Conservation (phyloP, 768 basidiomycete genomes). For the Paxillus rubicundulus region DNA sequence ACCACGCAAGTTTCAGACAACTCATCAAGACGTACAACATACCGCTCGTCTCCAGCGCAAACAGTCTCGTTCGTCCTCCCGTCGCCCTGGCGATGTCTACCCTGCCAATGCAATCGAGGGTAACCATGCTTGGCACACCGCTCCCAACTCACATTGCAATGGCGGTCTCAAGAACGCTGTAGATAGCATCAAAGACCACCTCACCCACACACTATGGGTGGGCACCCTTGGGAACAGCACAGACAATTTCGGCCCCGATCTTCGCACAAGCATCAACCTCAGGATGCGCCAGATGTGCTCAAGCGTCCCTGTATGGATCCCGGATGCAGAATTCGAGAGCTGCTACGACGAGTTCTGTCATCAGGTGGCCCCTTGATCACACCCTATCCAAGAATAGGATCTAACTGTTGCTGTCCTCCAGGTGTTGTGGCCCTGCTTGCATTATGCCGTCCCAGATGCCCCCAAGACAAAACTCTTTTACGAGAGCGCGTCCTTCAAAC, state of each 20-base stretch:
- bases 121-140: conserved; percentile 42
- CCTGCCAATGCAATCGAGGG: conserved; percentile 31
- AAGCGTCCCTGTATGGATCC: conserved; percentile 72
- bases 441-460: conserved; percentile 84
- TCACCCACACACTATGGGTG: conserved; percentile 57
- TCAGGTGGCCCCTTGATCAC: conserved; percentile 45
- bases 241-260: conserved; percentile 55
- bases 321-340: conserved; percentile 72
- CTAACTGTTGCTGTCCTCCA: conserved; percentile 16
- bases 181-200: conserved; percentile 55
- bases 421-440: conserved; percentile 85
- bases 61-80: conserved; percentile 51
- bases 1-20: conserved; percentile 50
- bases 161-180: conserved; percentile 84
- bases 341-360: conserved; percentile 89
- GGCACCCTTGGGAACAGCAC: conserved; percentile 75
- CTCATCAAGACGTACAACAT: conserved; percentile 40
- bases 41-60: conserved; percentile 48
- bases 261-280: conserved; percentile 55
- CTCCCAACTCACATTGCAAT: conserved; percentile 72
- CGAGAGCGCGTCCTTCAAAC: conserved; percentile 76
- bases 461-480: conserved; percentile 82
- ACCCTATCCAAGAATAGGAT: conserved; percentile 11
- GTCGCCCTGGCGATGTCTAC: conserved; percentile 34
- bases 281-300: conserved; percentile 42